A percentile compares a stretch with the other conserved stretches of the same genome.
Conservation (phyloP, 306 rosid genomes). For the Vigna mungo region DNA sequence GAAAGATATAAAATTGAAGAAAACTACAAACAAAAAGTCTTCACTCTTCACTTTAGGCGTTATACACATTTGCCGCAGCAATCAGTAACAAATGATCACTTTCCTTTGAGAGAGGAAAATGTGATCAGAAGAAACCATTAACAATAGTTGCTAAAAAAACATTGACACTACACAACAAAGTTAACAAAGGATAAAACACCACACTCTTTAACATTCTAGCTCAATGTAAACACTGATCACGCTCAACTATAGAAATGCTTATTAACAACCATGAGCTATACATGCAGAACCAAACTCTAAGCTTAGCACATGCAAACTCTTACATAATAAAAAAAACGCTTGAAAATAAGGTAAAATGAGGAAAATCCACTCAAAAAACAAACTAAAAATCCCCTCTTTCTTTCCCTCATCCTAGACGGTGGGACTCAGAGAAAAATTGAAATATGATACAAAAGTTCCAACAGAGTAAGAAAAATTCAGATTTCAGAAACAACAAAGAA, state of each 20-base stretch:
- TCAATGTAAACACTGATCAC: not conserved
- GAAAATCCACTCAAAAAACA: not conserved
- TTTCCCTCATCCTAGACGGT: slow-evolving; percentile 1
- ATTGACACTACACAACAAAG: not conserved
- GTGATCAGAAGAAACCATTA: slow-evolving; percentile 9
- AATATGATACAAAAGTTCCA: not conserved
- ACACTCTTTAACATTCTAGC: slow-evolving; percentile 8
- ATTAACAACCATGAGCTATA: slow-evolving; percentile 28
- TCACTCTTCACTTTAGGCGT: not conserved
- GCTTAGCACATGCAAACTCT: slow-evolving; percentile 14
- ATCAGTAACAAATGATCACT: slow-evolving; percentile 8
- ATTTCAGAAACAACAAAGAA: slow-evolving; percentile 30
- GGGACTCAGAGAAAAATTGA: not conserved
- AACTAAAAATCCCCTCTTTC: not conserved
- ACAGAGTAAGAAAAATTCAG: slow-evolving; percentile 25
- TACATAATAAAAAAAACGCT: not conserved
- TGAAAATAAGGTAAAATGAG: not conserved
- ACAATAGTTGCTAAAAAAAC: slow-evolving; percentile 6
- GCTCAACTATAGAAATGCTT: not conserved
- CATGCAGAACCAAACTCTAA: slow-evolving; percentile 9
- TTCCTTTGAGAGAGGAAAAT: slow-evolving; percentile 3
- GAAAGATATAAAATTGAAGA: slow-evolving; percentile 37
- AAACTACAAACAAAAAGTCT: slow-evolving; percentile 24
- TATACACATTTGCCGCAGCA: not conserved
- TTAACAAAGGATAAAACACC: not conserved